Evolutionary conservation across 2,329 filamentous ascomycete genomes (phyloP).

Genomic region (Atkinsonella texensis): DNA sequence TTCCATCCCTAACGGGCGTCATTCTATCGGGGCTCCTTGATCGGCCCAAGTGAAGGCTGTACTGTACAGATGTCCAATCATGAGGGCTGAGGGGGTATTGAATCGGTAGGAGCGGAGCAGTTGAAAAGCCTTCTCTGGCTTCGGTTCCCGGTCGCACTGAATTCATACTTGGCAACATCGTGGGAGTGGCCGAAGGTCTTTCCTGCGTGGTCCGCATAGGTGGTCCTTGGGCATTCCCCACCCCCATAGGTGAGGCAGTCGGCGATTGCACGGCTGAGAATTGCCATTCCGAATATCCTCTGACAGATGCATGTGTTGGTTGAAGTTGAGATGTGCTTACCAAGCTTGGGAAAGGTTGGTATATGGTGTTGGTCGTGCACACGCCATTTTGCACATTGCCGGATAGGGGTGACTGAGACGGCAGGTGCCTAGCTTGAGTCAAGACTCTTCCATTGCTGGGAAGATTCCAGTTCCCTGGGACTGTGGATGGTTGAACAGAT

Average conservation of each 20-base stretch:
- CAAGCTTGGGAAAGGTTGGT: not conserved
- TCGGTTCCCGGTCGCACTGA: not conserved
- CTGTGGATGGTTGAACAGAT: not conserved
- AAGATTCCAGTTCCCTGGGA: too few relatives aligned
- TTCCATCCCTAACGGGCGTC: constrained; percentile 13
- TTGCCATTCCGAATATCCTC: not conserved
- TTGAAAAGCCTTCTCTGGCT: constrained; percentile 1
- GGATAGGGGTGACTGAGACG: not conserved
- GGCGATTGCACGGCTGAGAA: not conserved
- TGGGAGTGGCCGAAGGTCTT: not conserved
- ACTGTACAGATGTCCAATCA: constrained; percentile 28
- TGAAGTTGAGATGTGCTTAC: not conserved
- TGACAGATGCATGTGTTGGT: not conserved
- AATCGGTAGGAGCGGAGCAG: constrained; percentile 8
- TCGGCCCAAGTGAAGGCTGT: constrained; percentile 34
- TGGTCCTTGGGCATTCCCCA: not conserved
- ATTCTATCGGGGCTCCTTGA: constrained; percentile 36
- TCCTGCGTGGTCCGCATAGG: not conserved
- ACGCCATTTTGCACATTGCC: not conserved
- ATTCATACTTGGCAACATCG: not conserved
- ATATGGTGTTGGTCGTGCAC: not conserved
- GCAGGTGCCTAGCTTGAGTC: not conserved
- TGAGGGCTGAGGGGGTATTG: constrained; percentile 31
- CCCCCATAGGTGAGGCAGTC: not conserved
- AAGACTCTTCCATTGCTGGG: not conserved